phyloP scores from a whole-genome alignment of 331 rosid species.

The Telfairia occidentalis region DNA sequence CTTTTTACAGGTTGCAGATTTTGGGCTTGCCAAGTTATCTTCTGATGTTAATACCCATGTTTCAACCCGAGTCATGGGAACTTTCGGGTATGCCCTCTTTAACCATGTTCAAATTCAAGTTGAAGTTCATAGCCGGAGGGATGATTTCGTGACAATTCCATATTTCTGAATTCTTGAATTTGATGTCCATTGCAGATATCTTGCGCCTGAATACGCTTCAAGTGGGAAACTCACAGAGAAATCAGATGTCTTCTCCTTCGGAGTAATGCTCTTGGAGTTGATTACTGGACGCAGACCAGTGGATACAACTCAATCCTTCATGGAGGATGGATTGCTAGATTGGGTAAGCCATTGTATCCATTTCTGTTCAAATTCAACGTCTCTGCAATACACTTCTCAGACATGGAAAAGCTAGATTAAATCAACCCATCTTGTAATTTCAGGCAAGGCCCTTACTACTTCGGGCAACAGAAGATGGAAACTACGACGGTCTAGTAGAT shows the following conservation, averaged over 20 bases:
- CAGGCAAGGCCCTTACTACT: conserved; percentile 16
- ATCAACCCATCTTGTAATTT: not conserved
- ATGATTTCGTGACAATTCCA: not conserved
- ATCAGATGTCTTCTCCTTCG: conserved; percentile 17
- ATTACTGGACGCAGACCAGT: conserved; percentile 18
- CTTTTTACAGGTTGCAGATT: conserved; percentile 15
- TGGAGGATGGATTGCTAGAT: conserved; percentile 16
- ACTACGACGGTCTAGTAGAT: conserved; percentile 8
- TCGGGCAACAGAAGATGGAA: conserved; percentile 6
- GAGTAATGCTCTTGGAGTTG: conserved; percentile 20
- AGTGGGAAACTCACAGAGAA: conserved; percentile 16
- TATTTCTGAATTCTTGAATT: not conserved
- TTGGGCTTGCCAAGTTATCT: conserved; percentile 16
- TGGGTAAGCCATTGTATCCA: conserved; percentile 7
- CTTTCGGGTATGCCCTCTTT: conserved; percentile 11
- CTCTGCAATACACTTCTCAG: not conserved
- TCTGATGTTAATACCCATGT: conserved; percentile 15
- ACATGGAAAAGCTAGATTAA: not conserved
- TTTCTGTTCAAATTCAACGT: not conserved
- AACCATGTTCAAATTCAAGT: not conserved
- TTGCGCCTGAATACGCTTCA: conserved; percentile 19
- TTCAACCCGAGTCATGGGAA: conserved; percentile 18
- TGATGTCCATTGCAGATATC: conserved; percentile 8
- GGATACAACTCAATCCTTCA: conserved; percentile 5
- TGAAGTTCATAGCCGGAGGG: not conserved